phyloP scores from a whole-genome alignment of 352 stramenopile genomes.

The Phytopythium helicoides region DNA sequence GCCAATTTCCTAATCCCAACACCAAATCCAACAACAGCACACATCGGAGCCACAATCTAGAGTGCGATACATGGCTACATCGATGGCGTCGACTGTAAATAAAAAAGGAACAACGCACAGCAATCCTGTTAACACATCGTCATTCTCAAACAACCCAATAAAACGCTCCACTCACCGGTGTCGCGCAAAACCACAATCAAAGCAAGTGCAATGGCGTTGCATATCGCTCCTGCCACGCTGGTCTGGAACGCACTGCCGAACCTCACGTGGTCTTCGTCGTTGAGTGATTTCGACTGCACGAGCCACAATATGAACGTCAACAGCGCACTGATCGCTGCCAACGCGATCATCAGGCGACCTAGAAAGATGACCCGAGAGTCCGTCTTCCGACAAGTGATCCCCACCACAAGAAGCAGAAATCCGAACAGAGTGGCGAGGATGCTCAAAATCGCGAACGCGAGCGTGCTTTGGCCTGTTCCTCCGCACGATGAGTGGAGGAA shows the following conservation, averaged over 20 bases:
- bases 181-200: conserved; percentile 19
- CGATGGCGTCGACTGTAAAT: too few species aligned
- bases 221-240: conserved; percentile 33
- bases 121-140: too few species aligned
- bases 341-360: conserved; percentile 40
- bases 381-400: conserved; percentile 68
- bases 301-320: conserved; percentile 63
- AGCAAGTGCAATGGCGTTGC: conserved; percentile 38
- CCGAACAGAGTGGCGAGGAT: conserved; percentile 32
- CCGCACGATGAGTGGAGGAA: conserved; percentile 61
- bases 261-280: conserved; percentile 54
- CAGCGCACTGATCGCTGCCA: conserved; percentile 39
- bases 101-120: too few species aligned
- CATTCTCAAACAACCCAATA: too few species aligned
- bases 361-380: conserved; percentile 45
- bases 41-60: too few species aligned
- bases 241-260: conserved; percentile 53
- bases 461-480: conserved; percentile 31
- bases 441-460: conserved; percentile 44
- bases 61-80: too few species aligned
- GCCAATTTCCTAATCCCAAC: too few species aligned
- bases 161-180: neutral
- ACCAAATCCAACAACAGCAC: too few species aligned
- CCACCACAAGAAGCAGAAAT: conserved; percentile 47
- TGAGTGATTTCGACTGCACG: conserved; percentile 39